Evolutionary conservation across 2,329 filamentous ascomycete genomes (phyloP), one percentile per base, ranked within the genome.

Genomic region (Graphium sp.): DNA sequence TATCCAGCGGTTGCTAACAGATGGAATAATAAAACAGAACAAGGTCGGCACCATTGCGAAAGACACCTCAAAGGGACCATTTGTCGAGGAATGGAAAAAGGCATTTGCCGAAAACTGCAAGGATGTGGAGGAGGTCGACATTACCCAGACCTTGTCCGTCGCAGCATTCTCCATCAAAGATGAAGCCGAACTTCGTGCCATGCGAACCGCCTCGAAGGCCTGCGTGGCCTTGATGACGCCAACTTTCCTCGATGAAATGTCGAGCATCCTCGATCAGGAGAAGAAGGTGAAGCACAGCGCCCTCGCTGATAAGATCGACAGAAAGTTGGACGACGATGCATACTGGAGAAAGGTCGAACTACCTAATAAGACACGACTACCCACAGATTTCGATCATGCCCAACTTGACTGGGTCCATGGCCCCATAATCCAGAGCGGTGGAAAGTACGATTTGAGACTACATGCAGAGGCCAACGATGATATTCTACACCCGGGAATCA

Each of bases 221-320:
- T 94, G 85, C 41, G 87, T 91, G 39, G 85, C 84, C 33, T 62
- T 95, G 34, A 91, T 95, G 75, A 83, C 83, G 28, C 83, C 87
- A 34, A 98, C 89, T 53, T 95, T 95, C 50, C 75, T 98, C 39
- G 89, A 98, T 47, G 85, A 94, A 50, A 95, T 98, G 85, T 93
- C 87, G 28, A 78, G 80, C 41, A 78, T 95, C 29, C 71, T 98
- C 34, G 89, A 98, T 46, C 78, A 85, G 40, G 91, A 95, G 52
- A 94, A 93, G 62, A 93, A 93, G 48, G 83, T 95, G 47, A 89
- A 84, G 37, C 89, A 98, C 54, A 81, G 76, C 38, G 66, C 67
- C 3, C 66, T 98, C 6, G 74, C 81, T n/a, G 74, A 82, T 43
- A 89, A 85, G 52, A 78, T 98, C 18, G 74, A 87, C 40, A 71